Conservation (phyloP, 768 basidiomycete genomes). For the Panus rudis region DNA sequence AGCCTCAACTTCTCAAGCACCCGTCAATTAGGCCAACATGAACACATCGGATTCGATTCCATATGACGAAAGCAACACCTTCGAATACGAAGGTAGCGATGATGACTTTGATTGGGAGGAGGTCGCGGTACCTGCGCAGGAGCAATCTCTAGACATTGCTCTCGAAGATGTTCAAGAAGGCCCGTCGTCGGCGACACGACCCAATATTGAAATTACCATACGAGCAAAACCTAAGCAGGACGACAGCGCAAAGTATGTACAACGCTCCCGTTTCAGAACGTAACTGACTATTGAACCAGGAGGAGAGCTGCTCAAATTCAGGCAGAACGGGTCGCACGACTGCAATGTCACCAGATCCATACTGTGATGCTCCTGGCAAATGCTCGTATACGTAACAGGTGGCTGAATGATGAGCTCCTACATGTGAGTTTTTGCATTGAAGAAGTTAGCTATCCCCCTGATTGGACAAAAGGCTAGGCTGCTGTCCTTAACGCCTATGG, state of each 20-base stretch:
- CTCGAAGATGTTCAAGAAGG: conserved; percentile 14
- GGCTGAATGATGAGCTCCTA: conserved; percentile 75
- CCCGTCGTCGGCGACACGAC: conserved; percentile 29
- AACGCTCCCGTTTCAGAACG: not conserved
- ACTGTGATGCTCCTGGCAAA: conserved; percentile 75
- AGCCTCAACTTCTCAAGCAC: no score
- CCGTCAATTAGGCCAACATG: no score
- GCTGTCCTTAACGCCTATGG: conserved; percentile 76
- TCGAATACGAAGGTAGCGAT: conserved; percentile 34
- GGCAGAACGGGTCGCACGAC: conserved; percentile 65
- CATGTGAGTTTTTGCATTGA: conserved; percentile 49
- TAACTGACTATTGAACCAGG: conserved; percentile 19
- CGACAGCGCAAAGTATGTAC: conserved; percentile 40
- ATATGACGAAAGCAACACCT: no score
- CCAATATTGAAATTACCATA: conserved; percentile 69
- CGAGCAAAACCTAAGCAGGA: conserved; percentile 36
- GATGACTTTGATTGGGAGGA: conserved; percentile 82
- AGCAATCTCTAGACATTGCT: not conserved
- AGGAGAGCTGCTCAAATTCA: conserved; percentile 41
- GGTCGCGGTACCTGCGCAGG: conserved; percentile 41
- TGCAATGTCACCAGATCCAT: conserved; percentile 87
- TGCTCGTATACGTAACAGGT: conserved; percentile 69
- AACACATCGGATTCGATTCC: no score
- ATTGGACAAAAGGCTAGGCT: conserved; percentile 62
- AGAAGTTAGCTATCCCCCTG: not conserved